A percentile compares a stretch with the other conserved stretches of the same genome.
Conservation (phyloP, 495 filamentous ascomycete genomes). For the Daldinia vernicosa region DNA sequence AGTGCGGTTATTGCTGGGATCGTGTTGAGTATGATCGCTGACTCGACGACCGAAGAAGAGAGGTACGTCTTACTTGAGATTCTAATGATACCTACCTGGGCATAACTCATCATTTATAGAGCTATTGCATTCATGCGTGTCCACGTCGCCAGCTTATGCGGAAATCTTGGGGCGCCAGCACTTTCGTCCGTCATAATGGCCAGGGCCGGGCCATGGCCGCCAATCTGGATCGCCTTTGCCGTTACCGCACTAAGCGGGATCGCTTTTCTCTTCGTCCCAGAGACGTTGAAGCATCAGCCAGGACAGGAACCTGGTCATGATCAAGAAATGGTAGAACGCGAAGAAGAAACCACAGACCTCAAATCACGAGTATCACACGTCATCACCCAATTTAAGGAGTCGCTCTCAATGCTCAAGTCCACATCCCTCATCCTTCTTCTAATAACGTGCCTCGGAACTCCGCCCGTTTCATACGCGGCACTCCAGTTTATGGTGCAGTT, state of each 20-base stretch:
- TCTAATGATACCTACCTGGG: conserved; percentile 44
- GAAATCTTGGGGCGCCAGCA: conserved; percentile 58
- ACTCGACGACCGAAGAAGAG: conserved; percentile 63
- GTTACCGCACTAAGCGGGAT: conserved; percentile 38
- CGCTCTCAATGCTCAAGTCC: conserved; percentile 39
- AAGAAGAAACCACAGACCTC: conserved; percentile 2
- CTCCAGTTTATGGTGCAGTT: conserved; percentile 44
- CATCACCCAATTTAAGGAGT: conserved; percentile 35
- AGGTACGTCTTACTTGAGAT: conserved; percentile 47
- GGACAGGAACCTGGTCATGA: conserved; percentile 2
- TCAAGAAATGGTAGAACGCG: background rate
- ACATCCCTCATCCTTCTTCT: conserved; percentile 44
- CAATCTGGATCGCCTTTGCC: conserved; percentile 54
- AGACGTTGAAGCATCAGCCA: conserved; percentile 50
- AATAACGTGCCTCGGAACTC: conserved; percentile 29
- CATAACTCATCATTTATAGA: conserved; percentile 58
- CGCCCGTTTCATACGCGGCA: conserved; percentile 29
- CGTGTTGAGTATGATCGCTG: conserved; percentile 65
- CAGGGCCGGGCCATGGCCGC: conserved; percentile 61
- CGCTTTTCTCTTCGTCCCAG: conserved; percentile 54
- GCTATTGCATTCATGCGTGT: conserved; percentile 52
- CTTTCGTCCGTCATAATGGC: conserved; percentile 64
- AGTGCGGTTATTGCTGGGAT: conserved; percentile 60
- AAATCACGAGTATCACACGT: conserved; percentile 27
- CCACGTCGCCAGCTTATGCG: conserved; percentile 46